Evolutionary conservation across 2,329 filamentous ascomycete species (phyloP).

Genomic region (Hymenoscyphus linearis): DNA sequence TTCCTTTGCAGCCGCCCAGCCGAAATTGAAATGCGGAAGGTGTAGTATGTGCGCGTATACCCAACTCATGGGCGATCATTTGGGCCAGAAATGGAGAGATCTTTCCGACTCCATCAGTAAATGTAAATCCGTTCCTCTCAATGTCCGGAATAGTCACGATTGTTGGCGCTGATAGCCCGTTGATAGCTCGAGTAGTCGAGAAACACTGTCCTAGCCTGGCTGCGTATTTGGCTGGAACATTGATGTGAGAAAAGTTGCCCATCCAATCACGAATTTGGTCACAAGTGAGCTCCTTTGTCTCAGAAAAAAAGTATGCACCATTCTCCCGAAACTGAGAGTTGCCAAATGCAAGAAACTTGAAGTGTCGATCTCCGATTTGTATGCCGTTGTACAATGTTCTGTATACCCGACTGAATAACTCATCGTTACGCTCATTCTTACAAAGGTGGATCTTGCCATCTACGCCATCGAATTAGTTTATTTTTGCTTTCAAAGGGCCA

Average conservation of each 20-base stretch:
- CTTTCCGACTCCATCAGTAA: conserved; percentile 90
- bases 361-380: conserved; percentile 71
- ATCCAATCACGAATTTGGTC: conserved; percentile 79
- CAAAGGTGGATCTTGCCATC: background rate
- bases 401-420: conserved; percentile 69
- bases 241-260: conserved; percentile 78
- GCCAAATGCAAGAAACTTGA: conserved; percentile 87
- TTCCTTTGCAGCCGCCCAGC: conserved; percentile 86
- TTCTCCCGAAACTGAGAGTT: conserved; percentile 93
- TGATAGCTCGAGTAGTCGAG: conserved; percentile 79
- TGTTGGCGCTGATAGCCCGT: conserved; percentile 52
- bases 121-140: conserved; percentile 60
- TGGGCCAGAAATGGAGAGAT: conserved; percentile 75
- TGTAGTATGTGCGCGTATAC: conserved; percentile 49
- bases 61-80: conserved; percentile 67
- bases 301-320: conserved; percentile 87
- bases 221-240: conserved; percentile 80
- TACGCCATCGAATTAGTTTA: too few species aligned
- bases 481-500: too few species aligned
- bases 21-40: conserved; percentile 91
- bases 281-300: conserved; percentile 60
- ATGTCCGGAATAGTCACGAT: conserved; percentile 64
- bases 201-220: conserved; percentile 92
- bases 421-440: conserved; percentile 51
- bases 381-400: conserved; percentile 74